Evolutionary conservation across 2,329 filamentous ascomycete species (phyloP), one percentile per base, ranked within the genome.

Genomic region (Cercospora sesami): DNA sequence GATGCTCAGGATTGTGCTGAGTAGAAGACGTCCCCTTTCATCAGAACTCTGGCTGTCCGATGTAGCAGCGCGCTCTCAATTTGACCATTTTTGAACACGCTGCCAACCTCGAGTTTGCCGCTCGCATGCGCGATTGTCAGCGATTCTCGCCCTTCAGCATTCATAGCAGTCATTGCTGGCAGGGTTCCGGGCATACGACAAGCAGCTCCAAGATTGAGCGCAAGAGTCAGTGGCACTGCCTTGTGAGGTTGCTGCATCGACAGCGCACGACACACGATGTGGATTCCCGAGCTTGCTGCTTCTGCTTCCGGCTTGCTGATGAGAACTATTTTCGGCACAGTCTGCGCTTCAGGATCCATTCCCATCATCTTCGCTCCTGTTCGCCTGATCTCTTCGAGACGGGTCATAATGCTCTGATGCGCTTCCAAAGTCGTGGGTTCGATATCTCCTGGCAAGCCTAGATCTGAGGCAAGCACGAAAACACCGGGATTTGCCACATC

Each of bases 401-500:
- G 81, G 0, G 68, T 83, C 51, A 91, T 79, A 3, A 81, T 81
- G 0, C 74, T 59, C 7, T 85, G 78, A 0, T 89, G 77, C 1
- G 80, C 79, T 21, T 86, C 83, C 53, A 90, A 82, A 30, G 83
- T 80, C 26, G 85, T 81, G 0, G 89, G 87, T 0, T 85, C 81
- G 39, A 89, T 80, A 9, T 81, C 80, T 3, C 83, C 82, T 18
- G 83, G 77, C 2, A 87, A 78, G 4, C 79, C 83, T 0, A 90
- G 73, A 67, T 87, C 84, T 1, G 79, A 74, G 0, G 88, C 86
- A 7, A 79, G 79, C 0, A 91, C 79, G 73, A 91, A 91, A 14
- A 89, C 82, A 58, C 85, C 86, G 0, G 89, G 89, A 71, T 90
- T 90, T 1, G 85, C 85, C 0, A 86, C 86, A 69, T 91, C 89